Base-by-base conservation (phyloP, 805 yeast genomes). In the Monosporozyma servazzii region DNA sequence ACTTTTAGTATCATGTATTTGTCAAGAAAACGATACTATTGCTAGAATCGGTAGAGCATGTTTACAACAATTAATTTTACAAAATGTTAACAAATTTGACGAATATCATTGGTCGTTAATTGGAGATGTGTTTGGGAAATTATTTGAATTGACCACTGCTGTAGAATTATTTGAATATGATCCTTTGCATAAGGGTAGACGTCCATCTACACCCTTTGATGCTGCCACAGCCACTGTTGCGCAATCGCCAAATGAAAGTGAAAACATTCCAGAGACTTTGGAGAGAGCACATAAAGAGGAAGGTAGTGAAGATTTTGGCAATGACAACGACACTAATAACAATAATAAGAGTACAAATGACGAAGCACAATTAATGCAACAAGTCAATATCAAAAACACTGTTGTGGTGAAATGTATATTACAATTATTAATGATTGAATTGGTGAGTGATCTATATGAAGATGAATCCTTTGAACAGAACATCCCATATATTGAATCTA, bases 11-110 rank as follows among this genome's bases (percentile, higher is more conserved):
- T 83, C 91, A 5, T 93, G 99, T 69, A 88, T 93, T 48, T 88
- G 96, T 60, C 99, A 93, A 67, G 96, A 90, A 60, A 91, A 93
- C 65, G 99, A 93, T 62, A 90, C 98, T 0, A 89, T 95, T 60
- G 95, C 97, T 0, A 77, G 96, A 60, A 91, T 91, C 57, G 99
- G 99, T 33, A 79, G 95, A 61, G 80, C 91, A 8, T 90, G 99
- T 65, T 75, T 93, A 53, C 84, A 86, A 58, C 86, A 83, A 56
- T 73, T 93, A 54, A 76, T 93, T 52, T 69, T 82, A n/a, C 85
- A 85, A 56, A 95, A 93, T 63, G 78, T 82, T 57, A 58, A 68
- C 8, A 81, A 80, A 59, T 88, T 93, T 62, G 65, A 69, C 20
- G 74, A 70, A 10, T 70, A 70, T 6, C 91, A 95, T 58, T 93